Conservation (phyloP, 2,329 filamentous ascomycete species). For the Cladobotryum mycophilum region DNA sequence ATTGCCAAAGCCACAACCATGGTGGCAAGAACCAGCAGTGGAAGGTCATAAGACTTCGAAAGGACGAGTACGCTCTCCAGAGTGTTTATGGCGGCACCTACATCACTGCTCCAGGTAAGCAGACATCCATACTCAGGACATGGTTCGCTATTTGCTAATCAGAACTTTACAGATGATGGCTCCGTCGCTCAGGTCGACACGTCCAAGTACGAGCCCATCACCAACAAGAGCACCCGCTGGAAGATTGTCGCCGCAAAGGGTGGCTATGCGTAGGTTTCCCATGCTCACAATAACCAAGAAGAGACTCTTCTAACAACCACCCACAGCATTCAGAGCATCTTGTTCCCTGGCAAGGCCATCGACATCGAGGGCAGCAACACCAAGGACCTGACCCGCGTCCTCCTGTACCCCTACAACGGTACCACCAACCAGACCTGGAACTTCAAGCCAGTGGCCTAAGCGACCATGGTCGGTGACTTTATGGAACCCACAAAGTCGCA, state of each 20-base stretch:
- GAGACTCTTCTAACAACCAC: not conserved
- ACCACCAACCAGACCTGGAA: conserved; percentile 2
- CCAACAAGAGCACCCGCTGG: conserved; percentile 6
- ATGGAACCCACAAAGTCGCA: not conserved
- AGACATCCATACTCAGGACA: not conserved
- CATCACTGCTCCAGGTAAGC: conserved; percentile 5
- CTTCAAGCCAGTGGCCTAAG: not conserved
- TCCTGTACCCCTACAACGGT: conserved; percentile 1
- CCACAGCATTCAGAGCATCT: conserved; percentile 2
- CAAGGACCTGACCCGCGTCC: conserved; percentile 1
- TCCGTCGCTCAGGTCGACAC: conserved; percentile 2
- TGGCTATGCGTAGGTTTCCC: not conserved
- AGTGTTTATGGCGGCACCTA: not conserved
- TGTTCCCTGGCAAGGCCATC: not conserved
- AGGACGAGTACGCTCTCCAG: conserved; percentile 1
- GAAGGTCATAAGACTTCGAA: conserved; percentile 1
- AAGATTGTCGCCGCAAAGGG: not conserved
- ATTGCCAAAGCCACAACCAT: not conserved
- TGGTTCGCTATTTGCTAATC: not conserved
- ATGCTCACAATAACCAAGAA: not conserved
- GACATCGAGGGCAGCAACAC: not conserved
- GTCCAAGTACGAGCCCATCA: conserved; percentile 3
- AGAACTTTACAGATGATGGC: not conserved
- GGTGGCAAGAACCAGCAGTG: conserved; percentile 2
- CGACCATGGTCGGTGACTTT: no score